Conservation (phyloP, 2,329 filamentous ascomycete species). For the Epichloe uncinata region DNA sequence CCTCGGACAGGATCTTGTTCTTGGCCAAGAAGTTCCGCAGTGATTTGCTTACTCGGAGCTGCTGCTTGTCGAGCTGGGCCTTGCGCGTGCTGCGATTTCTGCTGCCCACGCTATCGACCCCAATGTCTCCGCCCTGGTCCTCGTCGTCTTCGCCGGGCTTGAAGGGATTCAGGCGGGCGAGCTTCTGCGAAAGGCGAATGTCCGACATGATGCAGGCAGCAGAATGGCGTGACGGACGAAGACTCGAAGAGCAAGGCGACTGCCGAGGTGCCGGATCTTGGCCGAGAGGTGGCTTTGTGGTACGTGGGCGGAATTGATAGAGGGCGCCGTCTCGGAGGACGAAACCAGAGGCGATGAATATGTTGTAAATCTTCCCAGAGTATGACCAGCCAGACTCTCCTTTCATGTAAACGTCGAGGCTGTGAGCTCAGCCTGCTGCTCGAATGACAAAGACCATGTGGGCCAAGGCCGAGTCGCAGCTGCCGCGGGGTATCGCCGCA, state of each 20-base stretch:
- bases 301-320: too few species aligned
- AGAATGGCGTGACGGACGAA: too few species aligned
- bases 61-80: slow-evolving; percentile 35
- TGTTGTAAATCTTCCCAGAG: neutral
- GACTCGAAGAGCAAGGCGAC: too few species aligned
- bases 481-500: neutral
- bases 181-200: slow-evolving; percentile 13
- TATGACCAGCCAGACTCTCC: neutral
- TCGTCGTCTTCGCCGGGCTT: slow-evolving; percentile 18
- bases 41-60: slow-evolving; percentile 45
- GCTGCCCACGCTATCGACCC: slow-evolving; percentile 35
- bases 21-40: slow-evolving; percentile 41
- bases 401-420: neutral
- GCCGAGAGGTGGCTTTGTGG: too few species aligned
- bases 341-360: neutral
- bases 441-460: neutral
- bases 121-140: slow-evolving; percentile 21
- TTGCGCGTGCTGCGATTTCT: slow-evolving; percentile 42
- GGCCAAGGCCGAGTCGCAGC: neutral
- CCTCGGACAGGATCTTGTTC: slow-evolving; percentile 34
- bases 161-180: slow-evolving; percentile 20
- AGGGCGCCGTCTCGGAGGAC: too few species aligned
- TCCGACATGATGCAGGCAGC: slow-evolving; percentile 11
- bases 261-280: too few species aligned
- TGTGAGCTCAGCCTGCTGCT: neutral